Conservation (phyloP, 73 alveolate genomes). For the Symbiodinium natans region DNA sequence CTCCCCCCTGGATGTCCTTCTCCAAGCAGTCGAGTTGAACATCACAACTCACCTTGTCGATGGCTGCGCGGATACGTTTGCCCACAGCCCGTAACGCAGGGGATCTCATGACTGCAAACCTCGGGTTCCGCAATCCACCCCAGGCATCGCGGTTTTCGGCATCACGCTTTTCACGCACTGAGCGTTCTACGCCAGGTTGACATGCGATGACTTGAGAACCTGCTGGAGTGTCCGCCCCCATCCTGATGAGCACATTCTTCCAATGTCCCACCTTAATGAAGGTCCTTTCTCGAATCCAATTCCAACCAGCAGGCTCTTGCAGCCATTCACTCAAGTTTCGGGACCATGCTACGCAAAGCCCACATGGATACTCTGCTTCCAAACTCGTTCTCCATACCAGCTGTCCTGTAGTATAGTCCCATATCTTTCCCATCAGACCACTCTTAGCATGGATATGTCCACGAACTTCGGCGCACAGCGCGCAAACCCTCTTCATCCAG, state of each 20-base stretch:
- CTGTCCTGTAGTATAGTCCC: neutral
- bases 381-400: neutral
- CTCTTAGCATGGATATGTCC: neutral
- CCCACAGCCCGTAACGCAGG: neutral
- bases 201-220: neutral
- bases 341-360: conserved; percentile 24
- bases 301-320: neutral
- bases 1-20: neutral
- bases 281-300: neutral
- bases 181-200: neutral
- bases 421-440: neutral
- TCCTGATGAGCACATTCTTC: neutral
- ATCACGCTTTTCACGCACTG: neutral
- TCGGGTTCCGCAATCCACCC: neutral
- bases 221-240: neutral
- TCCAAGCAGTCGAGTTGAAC: neutral
- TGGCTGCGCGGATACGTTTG: neutral
- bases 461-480: neutral
- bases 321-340: neutral
- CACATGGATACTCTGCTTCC: conserved; percentile 22
- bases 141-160: neutral
- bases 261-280: neutral
- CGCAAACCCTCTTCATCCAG: conserved; percentile 24
- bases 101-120: neutral
- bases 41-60: neutral